These are phyloP conservation scores for Aspergillus novoparasiticus DNA, from an alignment of 2,329 filamentous ascomycete genomes.

Conservation along the genomic window DNA sequence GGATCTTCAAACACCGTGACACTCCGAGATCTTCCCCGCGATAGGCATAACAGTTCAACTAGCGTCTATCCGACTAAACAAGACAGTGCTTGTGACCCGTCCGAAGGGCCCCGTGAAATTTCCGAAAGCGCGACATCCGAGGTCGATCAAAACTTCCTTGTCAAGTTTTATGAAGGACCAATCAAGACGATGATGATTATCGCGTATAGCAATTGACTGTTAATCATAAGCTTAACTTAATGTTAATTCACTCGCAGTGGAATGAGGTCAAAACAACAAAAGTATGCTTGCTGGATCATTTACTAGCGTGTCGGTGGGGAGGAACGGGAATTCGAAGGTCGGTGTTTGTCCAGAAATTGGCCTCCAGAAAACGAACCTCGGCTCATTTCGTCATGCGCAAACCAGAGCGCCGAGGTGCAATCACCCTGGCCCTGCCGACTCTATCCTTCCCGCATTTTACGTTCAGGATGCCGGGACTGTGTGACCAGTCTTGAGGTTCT, in stretches of 20 bases:
- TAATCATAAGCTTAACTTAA: not conserved
- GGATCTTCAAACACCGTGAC: conserved; percentile 11
- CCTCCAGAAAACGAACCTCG: conserved; percentile 32
- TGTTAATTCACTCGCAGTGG: not conserved
- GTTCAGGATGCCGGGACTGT: not conserved
- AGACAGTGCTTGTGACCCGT: conserved; percentile 10
- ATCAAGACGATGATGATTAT: not conserved
- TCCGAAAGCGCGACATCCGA: conserved; percentile 19
- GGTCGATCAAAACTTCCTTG: conserved; percentile 13
- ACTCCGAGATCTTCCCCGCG: conserved; percentile 12
- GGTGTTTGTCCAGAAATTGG: not conserved
- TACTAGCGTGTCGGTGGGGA: conserved; percentile 18
- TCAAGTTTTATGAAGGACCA: conserved; percentile 5
- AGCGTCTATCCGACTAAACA: conserved; percentile 13
- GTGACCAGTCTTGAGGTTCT: not conserved
- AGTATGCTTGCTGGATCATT: not conserved
- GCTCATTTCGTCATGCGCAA: conserved; percentile 32
- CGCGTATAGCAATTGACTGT: not conserved
- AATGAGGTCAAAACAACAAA: not conserved
- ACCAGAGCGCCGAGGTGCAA: conserved; percentile 35
- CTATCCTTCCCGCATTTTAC: conserved; percentile 14
- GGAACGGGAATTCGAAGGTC: conserved; percentile 18
- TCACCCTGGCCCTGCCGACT: conserved; percentile 9
- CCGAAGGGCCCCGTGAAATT: conserved; percentile 17
- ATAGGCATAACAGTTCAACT: conserved; percentile 3